Evolutionary conservation across 129 eudicot species (phyloP).

Genomic region (Kitagawia praeruptora): DNA sequence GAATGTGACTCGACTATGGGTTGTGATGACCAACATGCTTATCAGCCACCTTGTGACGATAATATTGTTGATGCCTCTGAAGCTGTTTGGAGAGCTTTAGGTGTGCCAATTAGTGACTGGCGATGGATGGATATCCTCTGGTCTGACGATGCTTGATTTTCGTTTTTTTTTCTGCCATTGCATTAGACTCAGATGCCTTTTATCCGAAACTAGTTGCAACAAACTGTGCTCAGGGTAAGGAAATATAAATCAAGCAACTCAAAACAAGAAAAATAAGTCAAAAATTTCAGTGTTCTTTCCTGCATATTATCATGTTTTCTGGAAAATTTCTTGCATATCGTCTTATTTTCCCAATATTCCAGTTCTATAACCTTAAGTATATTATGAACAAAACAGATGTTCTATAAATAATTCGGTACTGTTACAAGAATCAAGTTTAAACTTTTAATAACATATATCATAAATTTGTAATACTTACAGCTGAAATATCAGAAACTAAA

Average conservation of each 20-base stretch:
- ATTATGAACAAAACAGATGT: neutral
- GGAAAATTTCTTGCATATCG: neutral
- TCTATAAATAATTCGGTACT: neutral
- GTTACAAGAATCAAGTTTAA: neutral
- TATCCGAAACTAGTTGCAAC: neutral
- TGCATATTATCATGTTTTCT: too few relatives aligned
- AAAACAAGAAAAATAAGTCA: neutral
- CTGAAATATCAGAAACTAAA: neutral
- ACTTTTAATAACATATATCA: neutral
- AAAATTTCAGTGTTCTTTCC: too few relatives aligned
- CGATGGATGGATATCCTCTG: constrained; percentile 1
- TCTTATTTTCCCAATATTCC: too few relatives aligned
- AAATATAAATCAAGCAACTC: neutral
- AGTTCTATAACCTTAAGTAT: neutral
- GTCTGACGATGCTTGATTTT: neutral
- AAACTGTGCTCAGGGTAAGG: neutral
- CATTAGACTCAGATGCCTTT: neutral
- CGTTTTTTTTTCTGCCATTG: neutral
- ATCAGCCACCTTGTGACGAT: constrained; percentile 14
- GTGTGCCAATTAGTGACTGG: neutral
- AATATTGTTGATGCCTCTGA: constrained; percentile 23
- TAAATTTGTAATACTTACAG: neutral
- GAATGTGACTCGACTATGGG: constrained; percentile 29
- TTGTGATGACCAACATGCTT: constrained; percentile 22
- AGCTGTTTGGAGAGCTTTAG: constrained; percentile 24